These are phyloP conservation scores for Petunia axillaris DNA, from an alignment of 257 asterid genomes.

Conservation along the genomic window DNA sequence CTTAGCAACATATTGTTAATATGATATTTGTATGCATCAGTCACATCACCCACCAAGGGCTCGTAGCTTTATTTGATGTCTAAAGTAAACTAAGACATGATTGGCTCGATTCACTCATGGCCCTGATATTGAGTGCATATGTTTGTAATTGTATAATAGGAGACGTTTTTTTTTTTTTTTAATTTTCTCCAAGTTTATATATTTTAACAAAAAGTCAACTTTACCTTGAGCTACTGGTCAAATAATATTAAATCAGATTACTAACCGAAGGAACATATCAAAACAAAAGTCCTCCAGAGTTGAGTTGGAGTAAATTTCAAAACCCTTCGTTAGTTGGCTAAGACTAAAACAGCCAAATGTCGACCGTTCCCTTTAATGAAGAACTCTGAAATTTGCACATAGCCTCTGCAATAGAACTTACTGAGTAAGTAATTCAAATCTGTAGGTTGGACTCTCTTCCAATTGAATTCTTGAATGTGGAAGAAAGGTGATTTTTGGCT, in stretches of 20 bases:
- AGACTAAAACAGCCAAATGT: neutral
- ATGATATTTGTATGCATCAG: neutral
- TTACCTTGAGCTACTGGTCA: neutral
- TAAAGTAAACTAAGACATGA: neutral
- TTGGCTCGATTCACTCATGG: neutral
- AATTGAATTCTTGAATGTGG: conserved; percentile 16
- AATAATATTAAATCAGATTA: neutral
- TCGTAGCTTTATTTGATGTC: neutral
- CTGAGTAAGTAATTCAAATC: neutral
- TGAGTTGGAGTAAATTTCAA: neutral
- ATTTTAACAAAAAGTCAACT: neutral
- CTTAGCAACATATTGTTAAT: neutral
- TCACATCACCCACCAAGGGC: conserved; percentile 15
- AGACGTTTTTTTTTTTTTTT: neutral
- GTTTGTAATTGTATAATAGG: neutral
- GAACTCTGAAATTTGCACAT: neutral
- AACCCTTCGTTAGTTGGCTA: conserved; percentile 2
- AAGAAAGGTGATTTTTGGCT: neutral
- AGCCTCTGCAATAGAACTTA: neutral
- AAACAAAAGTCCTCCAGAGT: neutral
- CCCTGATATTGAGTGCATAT: neutral
- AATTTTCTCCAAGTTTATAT: neutral
- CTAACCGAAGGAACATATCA: neutral
- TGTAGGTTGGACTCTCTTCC: neutral
- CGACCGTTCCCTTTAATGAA: neutral